Conservation (phyloP, 2,329 filamentous ascomycete species). For the Remersonia thermophila region DNA sequence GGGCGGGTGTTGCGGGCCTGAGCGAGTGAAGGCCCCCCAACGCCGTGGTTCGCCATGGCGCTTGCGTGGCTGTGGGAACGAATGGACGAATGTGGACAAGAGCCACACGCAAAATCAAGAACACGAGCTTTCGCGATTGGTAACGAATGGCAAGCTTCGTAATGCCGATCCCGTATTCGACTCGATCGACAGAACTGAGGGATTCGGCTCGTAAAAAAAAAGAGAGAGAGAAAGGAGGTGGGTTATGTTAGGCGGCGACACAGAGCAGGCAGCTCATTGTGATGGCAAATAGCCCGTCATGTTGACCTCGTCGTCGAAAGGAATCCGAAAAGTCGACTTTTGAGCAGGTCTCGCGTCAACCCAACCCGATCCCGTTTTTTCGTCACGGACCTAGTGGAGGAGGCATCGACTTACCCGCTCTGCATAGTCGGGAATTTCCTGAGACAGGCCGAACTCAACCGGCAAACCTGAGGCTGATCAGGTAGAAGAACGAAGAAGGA, state of each 20-base stretch:
- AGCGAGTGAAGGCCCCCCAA: conserved; percentile 36
- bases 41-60: conserved; percentile 31
- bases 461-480: no score
- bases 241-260: conserved; percentile 7
- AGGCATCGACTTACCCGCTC: no score
- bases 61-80: conserved; percentile 19
- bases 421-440: no score
- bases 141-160: conserved; percentile 4
- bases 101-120: conserved; percentile 4
- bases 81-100: conserved; percentile 10
- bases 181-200: conserved; percentile 5
- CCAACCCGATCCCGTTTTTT: not conserved
- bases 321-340: conserved; percentile 3
- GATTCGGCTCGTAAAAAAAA: conserved; percentile 10
- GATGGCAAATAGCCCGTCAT: conserved; percentile 14
- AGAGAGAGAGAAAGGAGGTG: no score
- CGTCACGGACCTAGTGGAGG: no score
- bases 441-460: no score
- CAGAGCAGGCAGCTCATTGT: conserved; percentile 17
- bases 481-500: no score
- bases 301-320: conserved; percentile 3
- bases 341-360: conserved; percentile 1
- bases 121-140: conserved; percentile 13
- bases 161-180: conserved; percentile 16
- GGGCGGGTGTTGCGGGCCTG: conserved; percentile 27